These are phyloP conservation scores for Paramyrothecium roridum DNA, from an alignment of 2,329 filamentous ascomycete genomes.

Conservation along the genomic window DNA sequence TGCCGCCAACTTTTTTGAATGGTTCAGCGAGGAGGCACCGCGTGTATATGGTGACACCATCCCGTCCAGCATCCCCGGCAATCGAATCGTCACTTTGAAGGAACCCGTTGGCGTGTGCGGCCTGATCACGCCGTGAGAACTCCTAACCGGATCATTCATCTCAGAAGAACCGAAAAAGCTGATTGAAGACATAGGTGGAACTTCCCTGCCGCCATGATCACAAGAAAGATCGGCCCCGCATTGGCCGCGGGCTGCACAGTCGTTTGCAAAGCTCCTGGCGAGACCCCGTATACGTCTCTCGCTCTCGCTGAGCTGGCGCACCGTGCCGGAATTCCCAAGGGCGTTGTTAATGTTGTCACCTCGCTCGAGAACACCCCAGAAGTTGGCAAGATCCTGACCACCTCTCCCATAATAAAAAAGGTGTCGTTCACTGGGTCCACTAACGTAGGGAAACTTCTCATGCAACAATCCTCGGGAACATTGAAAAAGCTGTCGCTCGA, in stretches of 20 bases:
- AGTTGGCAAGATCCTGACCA: constrained; percentile 75
- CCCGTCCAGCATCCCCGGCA: constrained; percentile 64
- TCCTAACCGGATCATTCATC: not conserved
- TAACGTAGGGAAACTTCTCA: constrained; percentile 67
- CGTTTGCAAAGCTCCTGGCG: constrained; percentile 84
- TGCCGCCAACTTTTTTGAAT: constrained; percentile 73
- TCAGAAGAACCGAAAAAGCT: not conserved
- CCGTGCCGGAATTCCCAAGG: constrained; percentile 83
- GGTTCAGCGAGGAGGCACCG: constrained; percentile 79
- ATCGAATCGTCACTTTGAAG: constrained; percentile 74
- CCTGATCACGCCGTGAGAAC: constrained; percentile 66
- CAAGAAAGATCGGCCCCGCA: constrained; percentile 67
- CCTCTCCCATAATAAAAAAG: constrained; percentile 72
- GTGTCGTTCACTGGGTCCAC: constrained; percentile 90
- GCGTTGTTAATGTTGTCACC: constrained; percentile 88
- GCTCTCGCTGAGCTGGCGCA: constrained; percentile 83
- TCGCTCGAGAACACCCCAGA: constrained; percentile 74
- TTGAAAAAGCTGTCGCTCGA: constrained; percentile 85
- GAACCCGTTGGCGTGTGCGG: constrained; percentile 83
- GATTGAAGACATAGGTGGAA: constrained; percentile 61
- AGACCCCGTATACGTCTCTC: constrained; percentile 88
- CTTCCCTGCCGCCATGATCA: constrained; percentile 77
- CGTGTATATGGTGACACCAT: constrained; percentile 73
- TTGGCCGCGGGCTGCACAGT: constrained; percentile 95
- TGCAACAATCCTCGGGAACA: constrained; percentile 83